phyloP scores from a whole-genome alignment of 2,329 filamentous ascomycete species.

The Lasiodiplodia hormozganensis region DNA sequence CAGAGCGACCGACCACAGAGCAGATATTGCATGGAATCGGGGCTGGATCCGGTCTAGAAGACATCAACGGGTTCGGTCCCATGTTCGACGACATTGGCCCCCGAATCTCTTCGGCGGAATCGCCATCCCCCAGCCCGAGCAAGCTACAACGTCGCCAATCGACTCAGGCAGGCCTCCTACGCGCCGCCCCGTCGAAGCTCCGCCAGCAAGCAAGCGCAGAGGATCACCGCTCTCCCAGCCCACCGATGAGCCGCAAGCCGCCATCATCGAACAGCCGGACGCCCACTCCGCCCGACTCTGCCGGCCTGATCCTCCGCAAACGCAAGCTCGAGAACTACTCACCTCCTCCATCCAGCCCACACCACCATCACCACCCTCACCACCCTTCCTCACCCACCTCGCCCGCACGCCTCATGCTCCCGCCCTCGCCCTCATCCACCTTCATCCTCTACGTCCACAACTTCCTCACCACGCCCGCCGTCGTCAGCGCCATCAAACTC shows the following conservation, averaged over 20 bases:
- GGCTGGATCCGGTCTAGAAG: conserved; percentile 62
- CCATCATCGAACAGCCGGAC: background rate
- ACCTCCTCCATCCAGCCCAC: background rate
- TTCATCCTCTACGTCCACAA: conserved; percentile 38
- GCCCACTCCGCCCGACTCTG: conserved; percentile 18
- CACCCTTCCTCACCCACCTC: background rate
- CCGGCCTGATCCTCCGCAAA: conserved; percentile 23
- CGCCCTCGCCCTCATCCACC: conserved; percentile 35
- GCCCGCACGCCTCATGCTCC: conserved; percentile 25
- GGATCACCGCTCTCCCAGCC: conserved; percentile 42
- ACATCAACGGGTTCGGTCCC: conserved; percentile 50
- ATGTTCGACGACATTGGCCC: conserved; percentile 43
- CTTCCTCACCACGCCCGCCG: conserved; percentile 43
- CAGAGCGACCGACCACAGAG: conserved; percentile 79
- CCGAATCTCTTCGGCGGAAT: conserved; percentile 55
- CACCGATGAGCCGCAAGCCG: conserved; percentile 32
- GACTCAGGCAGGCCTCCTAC: conserved; percentile 36
- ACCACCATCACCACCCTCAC: background rate
- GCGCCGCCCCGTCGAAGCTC: conserved; percentile 43
- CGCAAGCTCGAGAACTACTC: conserved; percentile 24
- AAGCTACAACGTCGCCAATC: conserved; percentile 36
- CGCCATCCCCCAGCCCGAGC: conserved; percentile 43
- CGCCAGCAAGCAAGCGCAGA: conserved; percentile 41
- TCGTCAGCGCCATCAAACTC: conserved; percentile 57
- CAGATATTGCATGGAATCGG: conserved; percentile 84